Evolutionary conservation across 805 yeast genomes (phyloP), one percentile per base, ranked within the genome.

Genomic region (Candida sphagnicola): DNA sequence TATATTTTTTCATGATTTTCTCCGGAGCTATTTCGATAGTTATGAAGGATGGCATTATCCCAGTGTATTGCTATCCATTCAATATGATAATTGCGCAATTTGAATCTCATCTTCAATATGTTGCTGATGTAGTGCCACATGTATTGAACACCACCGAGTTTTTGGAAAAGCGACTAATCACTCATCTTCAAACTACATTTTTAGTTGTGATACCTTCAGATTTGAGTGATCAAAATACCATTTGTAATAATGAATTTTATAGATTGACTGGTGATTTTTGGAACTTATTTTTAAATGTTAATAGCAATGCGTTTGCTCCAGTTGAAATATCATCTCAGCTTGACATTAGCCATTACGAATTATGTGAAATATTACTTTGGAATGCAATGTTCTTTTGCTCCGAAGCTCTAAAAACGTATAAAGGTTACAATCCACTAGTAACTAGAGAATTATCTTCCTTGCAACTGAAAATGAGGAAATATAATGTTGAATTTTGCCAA

Each of bases 31-130:
- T 26, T 8, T 5, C n/a, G 5, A 18, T 31, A 8, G 13, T 31
- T 11, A 21, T n/a, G 4, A 6, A n/a, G 14, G 35, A 31, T 13
- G 18, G 32, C 17, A 31, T 41, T 4, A 33, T 41, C 10, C 44
- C 44, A 4, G 32, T 16, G 6, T 42, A 35, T 37, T 39, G 42
- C 18, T 42, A 19, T 23, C 45, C 45, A 6, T 31, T 42, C 25
- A 36, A 24, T 28, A 16, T 30, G 19, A 23, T 31, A 5, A 6
- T 26, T 18, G 8, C n/a, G 26, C 6, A 14, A 13, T 13, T 26
- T 26, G 29, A 26, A 13, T 8, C 29, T 26, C 12, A 10, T 26
- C 29, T n/a, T n/a, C 15, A 13, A 11, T n/a, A n/a, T n/a, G n/a
- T n/a, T n/a, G n/a, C n/a, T n/a, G n/a, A n/a, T n/a, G n/a, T n/a